Evolutionary conservation across 2,329 filamentous ascomycete species (phyloP).

Genomic region (Apiospora marii): DNA sequence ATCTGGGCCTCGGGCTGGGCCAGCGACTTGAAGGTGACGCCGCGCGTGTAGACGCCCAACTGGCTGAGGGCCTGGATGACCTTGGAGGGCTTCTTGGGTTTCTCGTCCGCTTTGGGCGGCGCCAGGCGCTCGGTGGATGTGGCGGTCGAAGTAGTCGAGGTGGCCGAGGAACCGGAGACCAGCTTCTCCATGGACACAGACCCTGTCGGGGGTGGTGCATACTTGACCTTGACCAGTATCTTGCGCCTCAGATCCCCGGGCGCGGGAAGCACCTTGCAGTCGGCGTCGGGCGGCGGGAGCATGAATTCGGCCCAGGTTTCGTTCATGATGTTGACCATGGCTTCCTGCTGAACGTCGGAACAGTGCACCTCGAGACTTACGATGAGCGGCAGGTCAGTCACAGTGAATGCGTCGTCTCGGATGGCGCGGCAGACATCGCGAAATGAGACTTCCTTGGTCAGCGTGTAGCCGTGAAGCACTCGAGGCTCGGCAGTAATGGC

Average conservation of each 20-base stretch:
- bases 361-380: conserved; percentile 95
- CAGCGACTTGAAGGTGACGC: conserved; percentile 82
- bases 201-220: conserved; percentile 56
- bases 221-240: conserved; percentile 86
- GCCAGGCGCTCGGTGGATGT: conserved; percentile 36
- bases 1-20: conserved; percentile 73
- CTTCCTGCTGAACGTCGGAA: conserved; percentile 78
- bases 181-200: conserved; percentile 34
- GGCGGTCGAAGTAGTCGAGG: not conserved
- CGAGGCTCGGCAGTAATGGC: conserved; percentile 68
- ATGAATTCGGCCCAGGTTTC: conserved; percentile 81
- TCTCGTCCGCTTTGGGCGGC: conserved; percentile 34
- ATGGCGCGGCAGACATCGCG: conserved; percentile 85
- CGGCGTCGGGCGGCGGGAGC: conserved; percentile 60
- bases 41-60: conserved; percentile 84
- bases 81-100: conserved; percentile 60
- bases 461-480: conserved; percentile 87
- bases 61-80: conserved; percentile 78
- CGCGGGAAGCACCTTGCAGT: conserved; percentile 65
- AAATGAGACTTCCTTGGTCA: conserved; percentile 89
- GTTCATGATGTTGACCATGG: conserved; percentile 93
- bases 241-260: conserved; percentile 76
- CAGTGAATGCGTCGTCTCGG: conserved; percentile 77
- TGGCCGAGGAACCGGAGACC: not conserved
- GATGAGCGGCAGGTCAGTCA: conserved; percentile 83